Evolutionary conservation across 2,329 filamentous ascomycete species (phyloP).

Genomic region (Tolypocladium pustulatum): DNA sequence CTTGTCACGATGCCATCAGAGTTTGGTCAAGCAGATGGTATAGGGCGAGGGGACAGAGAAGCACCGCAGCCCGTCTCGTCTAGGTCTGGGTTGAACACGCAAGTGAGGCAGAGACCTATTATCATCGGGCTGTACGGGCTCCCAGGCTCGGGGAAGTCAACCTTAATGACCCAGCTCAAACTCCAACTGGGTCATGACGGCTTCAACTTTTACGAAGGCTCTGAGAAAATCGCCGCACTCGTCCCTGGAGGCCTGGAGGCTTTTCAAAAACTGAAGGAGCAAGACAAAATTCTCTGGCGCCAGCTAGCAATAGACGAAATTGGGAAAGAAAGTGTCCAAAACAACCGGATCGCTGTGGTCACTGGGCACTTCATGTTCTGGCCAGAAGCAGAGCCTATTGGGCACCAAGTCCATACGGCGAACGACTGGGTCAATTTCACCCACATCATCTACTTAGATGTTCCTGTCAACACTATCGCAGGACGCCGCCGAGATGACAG

Average conservation of each 20-base stretch:
- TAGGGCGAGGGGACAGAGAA: no score
- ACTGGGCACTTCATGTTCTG: conserved; percentile 48
- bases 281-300: conserved; percentile 28
- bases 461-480: conserved; percentile 22
- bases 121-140: conserved; percentile 46
- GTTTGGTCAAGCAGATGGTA: no score
- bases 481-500: conserved; percentile 27
- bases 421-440: conserved; percentile 38
- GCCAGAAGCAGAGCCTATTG: conserved; percentile 22
- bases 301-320: conserved; percentile 35
- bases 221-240: conserved; percentile 30
- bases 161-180: conserved; percentile 29
- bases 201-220: conserved; percentile 43
- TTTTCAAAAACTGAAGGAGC: conserved; percentile 30
- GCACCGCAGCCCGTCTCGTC: no score
- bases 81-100: no score
- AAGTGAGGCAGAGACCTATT: conserved; percentile 16
- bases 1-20: no score
- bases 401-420: conserved; percentile 26
- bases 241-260: conserved; percentile 33
- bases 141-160: conserved; percentile 42
- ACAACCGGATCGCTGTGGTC: conserved; percentile 32
- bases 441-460: conserved; percentile 47
- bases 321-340: conserved; percentile 19
- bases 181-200: conserved; percentile 16